phyloP scores from a whole-genome alignment of 768 basidiomycete genomes.

The Pleurotus pulmonarius region DNA sequence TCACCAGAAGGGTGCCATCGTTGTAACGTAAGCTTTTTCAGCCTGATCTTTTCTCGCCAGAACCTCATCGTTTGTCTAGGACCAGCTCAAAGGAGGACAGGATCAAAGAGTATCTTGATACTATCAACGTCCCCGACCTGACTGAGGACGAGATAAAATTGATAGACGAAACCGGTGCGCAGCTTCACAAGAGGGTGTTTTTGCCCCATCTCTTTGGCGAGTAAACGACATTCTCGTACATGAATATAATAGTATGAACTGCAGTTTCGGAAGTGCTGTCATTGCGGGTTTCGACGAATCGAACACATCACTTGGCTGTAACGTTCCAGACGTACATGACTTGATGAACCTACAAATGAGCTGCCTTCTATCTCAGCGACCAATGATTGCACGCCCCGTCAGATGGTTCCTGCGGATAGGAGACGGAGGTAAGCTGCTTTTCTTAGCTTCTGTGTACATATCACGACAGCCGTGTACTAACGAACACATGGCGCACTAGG shows the following conservation, averaged over 20 bases:
- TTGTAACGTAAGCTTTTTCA: slow-evolving; percentile 51
- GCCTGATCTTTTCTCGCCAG: neutral
- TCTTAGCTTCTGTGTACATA: neutral
- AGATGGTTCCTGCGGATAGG: neutral
- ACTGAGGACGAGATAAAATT: slow-evolving; percentile 54
- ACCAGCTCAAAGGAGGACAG: slow-evolving; percentile 46
- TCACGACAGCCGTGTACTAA: slow-evolving; percentile 5
- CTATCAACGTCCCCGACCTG: slow-evolving; percentile 44
- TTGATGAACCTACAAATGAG: neutral
- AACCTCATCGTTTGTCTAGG: slow-evolving; percentile 20
- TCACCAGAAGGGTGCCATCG: slow-evolving; percentile 55
- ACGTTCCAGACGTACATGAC: no score
- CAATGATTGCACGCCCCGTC: neutral
- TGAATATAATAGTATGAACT: no score
- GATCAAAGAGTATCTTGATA: slow-evolving; percentile 40
- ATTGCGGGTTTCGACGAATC: no score
- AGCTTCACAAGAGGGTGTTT: slow-evolving; percentile 39
- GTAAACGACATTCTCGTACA: slow-evolving; percentile 9
- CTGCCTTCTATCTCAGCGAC: neutral
- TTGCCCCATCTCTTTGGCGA: slow-evolving; percentile 36
- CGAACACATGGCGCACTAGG: neutral
- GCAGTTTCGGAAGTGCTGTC: no score
- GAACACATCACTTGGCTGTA: no score
- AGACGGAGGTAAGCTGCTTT: slow-evolving; percentile 3
- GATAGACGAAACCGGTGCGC: slow-evolving; percentile 54